Base-by-base conservation (phyloP, 2,329 filamentous ascomycete species). In the Hortaea werneckii region DNA sequence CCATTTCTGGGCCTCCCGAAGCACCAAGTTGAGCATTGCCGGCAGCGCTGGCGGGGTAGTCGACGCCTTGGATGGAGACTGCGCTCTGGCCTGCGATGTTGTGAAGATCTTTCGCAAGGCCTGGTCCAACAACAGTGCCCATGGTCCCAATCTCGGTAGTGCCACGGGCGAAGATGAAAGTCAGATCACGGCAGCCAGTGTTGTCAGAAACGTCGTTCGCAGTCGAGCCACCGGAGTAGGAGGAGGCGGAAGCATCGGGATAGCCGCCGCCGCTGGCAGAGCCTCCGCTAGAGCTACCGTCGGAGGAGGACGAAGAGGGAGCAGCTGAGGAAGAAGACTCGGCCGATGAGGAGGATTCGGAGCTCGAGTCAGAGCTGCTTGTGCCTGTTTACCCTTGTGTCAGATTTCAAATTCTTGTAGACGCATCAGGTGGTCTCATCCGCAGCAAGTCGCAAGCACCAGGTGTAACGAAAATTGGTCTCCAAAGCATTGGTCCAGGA, bases 151-250 rank as follows among this genome's bases (percentile, higher is more conserved):
- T 35, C 56, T 78, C 73, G 5, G 67, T 70, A 5, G 75, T 78
- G 7, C 76, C 76, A n/a, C 76, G 71, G 12, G 75, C 75, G 50
- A 75, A 78, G 52, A 79, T 70, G 44, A 78, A 60, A 3, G 74
- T 77, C 50, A 75, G 67, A 28, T 64, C 57, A 42, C 67, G 69
- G 61, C 71, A 74, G 42, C 44, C 49, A 35, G 44, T 48, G 45
- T 49, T 50, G 29, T 8, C 7, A 5, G 44, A 50, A 26, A 52
- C 42, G 40, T 54, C 52, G 41, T 49, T 51, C 34, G 42, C 45
- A 12, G 46, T 45, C 7, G 39, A n/a, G 37, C 43, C 43, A 12
- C 46, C 43, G 7, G 28, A 26, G 29, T 42, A 46, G 9, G 37
- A n/a, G 43, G 20, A 40, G 27, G 37, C 37, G 13, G 42, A 11